Evolutionary conservation across 768 basidiomycete species (phyloP).

Genomic region (Scleroderma citrinum): DNA sequence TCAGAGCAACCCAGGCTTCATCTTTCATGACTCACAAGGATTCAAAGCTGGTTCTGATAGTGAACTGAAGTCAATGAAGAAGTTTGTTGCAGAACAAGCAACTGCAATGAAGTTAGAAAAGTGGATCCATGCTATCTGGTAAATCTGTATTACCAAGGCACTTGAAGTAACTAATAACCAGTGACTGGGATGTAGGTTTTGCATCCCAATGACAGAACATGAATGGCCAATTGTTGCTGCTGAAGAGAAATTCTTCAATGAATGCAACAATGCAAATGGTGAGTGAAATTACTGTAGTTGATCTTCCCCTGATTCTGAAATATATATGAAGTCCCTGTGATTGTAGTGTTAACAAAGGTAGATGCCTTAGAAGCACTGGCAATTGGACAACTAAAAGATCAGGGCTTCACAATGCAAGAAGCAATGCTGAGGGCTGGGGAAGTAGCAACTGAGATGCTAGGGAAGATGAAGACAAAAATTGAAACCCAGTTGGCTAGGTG

Average conservation of each 20-base stretch:
- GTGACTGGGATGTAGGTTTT: no score
- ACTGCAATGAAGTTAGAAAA: slow-evolving; percentile 13
- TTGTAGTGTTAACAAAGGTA: slow-evolving; percentile 35
- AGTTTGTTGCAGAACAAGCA: slow-evolving; percentile 27
- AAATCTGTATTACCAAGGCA: no score
- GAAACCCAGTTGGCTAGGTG: background rate
- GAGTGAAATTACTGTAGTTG: no score
- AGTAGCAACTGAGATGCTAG: slow-evolving; percentile 8
- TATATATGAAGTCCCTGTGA: slow-evolving; percentile 33
- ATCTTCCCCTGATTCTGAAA: no score
- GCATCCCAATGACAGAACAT: slow-evolving; percentile 25
- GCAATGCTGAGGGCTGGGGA: slow-evolving; percentile 10
- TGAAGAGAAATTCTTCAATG: slow-evolving; percentile 30
- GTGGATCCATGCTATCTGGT: no score
- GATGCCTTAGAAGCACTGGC: slow-evolving; percentile 24
- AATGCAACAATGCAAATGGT: no score
- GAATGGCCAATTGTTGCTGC: slow-evolving; percentile 22
- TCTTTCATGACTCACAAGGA: no score
- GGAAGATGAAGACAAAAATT: no score
- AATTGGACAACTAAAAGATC: slow-evolving; percentile 7
- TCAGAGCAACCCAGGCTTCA: no score
- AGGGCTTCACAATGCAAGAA: slow-evolving; percentile 6
- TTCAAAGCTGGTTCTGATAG: no score
- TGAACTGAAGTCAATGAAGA: slow-evolving; percentile 22
- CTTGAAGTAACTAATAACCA: no score